Conservation (phyloP, 2,329 filamentous ascomycete genomes). For the Orbilia brochopaga region DNA sequence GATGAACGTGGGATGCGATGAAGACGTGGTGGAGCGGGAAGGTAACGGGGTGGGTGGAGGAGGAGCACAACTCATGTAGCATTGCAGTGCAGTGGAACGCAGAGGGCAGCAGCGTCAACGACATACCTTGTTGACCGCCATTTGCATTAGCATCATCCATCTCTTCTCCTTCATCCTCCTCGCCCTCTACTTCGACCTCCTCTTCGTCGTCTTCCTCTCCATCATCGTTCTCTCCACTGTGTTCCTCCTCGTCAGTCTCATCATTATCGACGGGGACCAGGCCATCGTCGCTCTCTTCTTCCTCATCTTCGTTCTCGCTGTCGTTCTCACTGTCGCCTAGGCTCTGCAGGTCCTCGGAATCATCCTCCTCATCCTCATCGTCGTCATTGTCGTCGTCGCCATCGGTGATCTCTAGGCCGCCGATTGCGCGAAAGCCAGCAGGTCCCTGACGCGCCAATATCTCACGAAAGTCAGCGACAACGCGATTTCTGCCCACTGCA, state of each 20-base stretch:
- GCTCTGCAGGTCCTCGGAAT: slow-evolving; percentile 18
- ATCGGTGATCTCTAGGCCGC: slow-evolving; percentile 32
- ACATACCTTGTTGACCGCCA: slow-evolving; percentile 30
- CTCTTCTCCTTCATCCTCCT: slow-evolving; percentile 19
- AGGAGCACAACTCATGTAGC: too few relatives aligned
- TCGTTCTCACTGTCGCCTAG: slow-evolving; percentile 4
- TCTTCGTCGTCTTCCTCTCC: slow-evolving; percentile 21
- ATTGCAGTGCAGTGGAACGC: too few relatives aligned
- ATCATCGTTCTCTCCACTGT: slow-evolving; percentile 9
- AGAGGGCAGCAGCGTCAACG: neutral
- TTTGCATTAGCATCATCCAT: slow-evolving; percentile 17
- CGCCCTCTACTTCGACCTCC: slow-evolving; percentile 22
- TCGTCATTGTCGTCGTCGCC: slow-evolving; percentile 34
- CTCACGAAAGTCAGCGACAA: slow-evolving; percentile 41
- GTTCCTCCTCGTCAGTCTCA: slow-evolving; percentile 40
- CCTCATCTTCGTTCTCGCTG: slow-evolving; percentile 29
- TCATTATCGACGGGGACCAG: slow-evolving; percentile 34
- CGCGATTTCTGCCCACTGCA: slow-evolving; percentile 19
- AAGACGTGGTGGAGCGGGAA: too few relatives aligned
- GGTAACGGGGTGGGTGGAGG: too few relatives aligned
- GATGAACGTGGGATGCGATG: neutral
- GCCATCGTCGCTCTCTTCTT: slow-evolving; percentile 33
- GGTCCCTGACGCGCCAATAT: slow-evolving; percentile 41
- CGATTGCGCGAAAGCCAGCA: slow-evolving; percentile 42
- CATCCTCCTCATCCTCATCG: slow-evolving; percentile 11